Evolutionary conservation across 1,284 basidiomycete genomes (phyloP).

Genomic region (Ceratobasidium sp.): DNA sequence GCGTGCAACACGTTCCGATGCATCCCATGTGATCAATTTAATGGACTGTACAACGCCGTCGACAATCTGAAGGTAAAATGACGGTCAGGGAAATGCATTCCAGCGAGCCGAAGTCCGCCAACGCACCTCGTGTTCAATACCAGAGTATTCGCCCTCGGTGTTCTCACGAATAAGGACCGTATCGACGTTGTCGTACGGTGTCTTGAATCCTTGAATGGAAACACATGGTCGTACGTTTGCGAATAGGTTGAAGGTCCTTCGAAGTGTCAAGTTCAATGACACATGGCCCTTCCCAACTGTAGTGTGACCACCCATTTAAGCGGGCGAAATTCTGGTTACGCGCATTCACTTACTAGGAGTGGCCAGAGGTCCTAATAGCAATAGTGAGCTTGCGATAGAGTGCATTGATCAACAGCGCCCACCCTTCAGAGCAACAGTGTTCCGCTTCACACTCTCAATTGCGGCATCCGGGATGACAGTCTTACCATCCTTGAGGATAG

Average conservation of each 20-base stretch:
- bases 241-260: slow-evolving; percentile 97
- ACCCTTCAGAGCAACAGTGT: slow-evolving; percentile 99
- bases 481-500: slow-evolving; percentile 94
- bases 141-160: slow-evolving; percentile 99
- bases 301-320: not conserved
- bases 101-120: not conserved
- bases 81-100: not conserved
- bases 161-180: slow-evolving; percentile 99
- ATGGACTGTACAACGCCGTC: slow-evolving; percentile 99
- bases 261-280: slow-evolving; percentile 96
- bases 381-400: slow-evolving; percentile 8
- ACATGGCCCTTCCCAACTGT: slow-evolving; percentile 98
- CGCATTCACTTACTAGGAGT: slow-evolving; percentile 80
- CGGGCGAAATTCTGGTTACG: not conserved
- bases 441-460: slow-evolving; percentile 93
- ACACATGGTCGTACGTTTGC: slow-evolving; percentile 98
- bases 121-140: slow-evolving; percentile 94
- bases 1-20: slow-evolving; percentile 97
- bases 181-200: slow-evolving; percentile 98
- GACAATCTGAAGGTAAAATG: slow-evolving; percentile 70
- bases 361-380: slow-evolving; percentile 82
- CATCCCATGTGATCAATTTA: slow-evolving; percentile 99
- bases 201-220: slow-evolving; percentile 97
- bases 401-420: slow-evolving; percentile 50
- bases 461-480: slow-evolving; percentile 96